Conservation (phyloP, 2,329 filamentous ascomycete species). For the Penicillium aurantiogriseum region DNA sequence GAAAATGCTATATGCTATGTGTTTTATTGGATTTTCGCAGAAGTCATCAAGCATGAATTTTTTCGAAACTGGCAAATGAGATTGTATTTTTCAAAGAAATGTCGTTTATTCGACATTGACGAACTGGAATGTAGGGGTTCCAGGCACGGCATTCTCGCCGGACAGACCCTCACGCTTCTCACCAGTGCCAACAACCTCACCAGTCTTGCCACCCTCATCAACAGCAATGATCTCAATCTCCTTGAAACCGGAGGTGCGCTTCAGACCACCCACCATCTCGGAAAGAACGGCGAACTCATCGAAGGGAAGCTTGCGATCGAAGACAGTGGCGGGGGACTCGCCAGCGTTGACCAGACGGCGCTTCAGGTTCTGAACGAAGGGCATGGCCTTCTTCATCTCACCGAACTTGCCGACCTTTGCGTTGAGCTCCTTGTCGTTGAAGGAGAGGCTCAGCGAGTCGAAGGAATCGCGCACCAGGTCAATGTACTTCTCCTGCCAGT, state of each 20-base stretch:
- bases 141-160: constrained; percentile 76
- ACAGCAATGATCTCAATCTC: constrained; percentile 71
- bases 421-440: constrained; percentile 79
- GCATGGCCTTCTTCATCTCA: constrained; percentile 93
- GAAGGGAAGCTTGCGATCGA: constrained; percentile 82
- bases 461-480: constrained; percentile 73
- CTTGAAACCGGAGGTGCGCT: constrained; percentile 69
- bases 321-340: constrained; percentile 65
- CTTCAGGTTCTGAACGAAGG: constrained; percentile 87
- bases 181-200: constrained; percentile 45
- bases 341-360: constrained; percentile 69
- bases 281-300: constrained; percentile 74
- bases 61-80: constrained; percentile 12
- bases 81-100: constrained; percentile 3
- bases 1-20: constrained; percentile 15
- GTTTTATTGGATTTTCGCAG: constrained; percentile 22
- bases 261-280: constrained; percentile 77
- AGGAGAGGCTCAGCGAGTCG: constrained; percentile 58
- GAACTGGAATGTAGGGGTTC: constrained; percentile 78
- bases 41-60: constrained; percentile 24
- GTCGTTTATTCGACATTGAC: constrained; percentile 63
- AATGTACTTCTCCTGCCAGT: constrained; percentile 90
- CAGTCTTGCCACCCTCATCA: constrained; percentile 55
- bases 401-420: constrained; percentile 76
- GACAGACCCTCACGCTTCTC: constrained; percentile 60